Percentiles rank a stretch among this genome's conserved stretches.
phyloP scores from a whole-genome alignment of 192 early-diverging fungal species.

The Thamnidium elegans region DNA sequence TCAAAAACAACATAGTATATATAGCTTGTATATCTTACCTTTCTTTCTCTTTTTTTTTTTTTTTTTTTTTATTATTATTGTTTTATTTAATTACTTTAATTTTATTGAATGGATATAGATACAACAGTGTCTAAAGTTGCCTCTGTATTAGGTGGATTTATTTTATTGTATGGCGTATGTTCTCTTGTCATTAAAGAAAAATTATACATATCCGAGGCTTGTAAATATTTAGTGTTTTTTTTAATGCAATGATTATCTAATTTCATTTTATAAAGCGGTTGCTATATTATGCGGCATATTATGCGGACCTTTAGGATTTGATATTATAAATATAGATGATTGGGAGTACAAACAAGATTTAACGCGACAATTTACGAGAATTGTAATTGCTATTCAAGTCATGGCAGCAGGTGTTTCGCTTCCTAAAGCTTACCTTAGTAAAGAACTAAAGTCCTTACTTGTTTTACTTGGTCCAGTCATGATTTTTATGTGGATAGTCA shows the following conservation, averaged over 20 bases:
- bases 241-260: not conserved
- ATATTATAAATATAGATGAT: constrained; percentile 57
- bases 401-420: constrained; percentile 77
- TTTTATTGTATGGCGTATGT: constrained; percentile 61
- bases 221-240: constrained; percentile 37
- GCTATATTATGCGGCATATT: constrained; percentile 76
- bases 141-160: constrained; percentile 68
- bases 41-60: no score
- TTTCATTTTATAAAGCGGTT: constrained; percentile 48
- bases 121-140: constrained; percentile 25
- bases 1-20: no score
- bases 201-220: constrained; percentile 69
- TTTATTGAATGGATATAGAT: no score
- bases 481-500: constrained; percentile 77
- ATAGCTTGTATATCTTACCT: no score
- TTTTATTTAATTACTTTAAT: no score
- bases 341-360: constrained; percentile 41
- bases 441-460: constrained; percentile 57
- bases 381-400: constrained; percentile 80
- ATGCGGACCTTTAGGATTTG: constrained; percentile 67
- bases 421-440: constrained; percentile 62
- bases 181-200: constrained; percentile 68
- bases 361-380: constrained; percentile 65
- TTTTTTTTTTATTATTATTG: no score
- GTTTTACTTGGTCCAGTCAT: constrained; percentile 81